Evolutionary conservation across 2,329 filamentous ascomycete species (phyloP).

Genomic region (Aureobasidium lini): DNA sequence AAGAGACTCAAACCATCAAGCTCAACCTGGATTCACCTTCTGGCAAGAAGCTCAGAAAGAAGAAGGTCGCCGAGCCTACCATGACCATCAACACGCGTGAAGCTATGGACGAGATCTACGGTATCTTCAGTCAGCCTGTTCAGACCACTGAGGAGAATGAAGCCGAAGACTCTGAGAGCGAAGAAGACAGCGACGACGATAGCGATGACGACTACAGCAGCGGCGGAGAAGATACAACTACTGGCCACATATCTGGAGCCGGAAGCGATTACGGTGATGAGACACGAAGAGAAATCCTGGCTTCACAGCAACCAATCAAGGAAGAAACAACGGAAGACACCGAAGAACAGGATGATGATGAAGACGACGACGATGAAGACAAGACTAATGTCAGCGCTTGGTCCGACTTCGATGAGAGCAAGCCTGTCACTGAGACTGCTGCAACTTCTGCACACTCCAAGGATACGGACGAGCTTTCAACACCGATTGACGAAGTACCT

Average conservation of each 20-base stretch:
- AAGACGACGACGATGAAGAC: conserved; percentile 29
- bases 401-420: conserved; percentile 77
- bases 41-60: conserved; percentile 73
- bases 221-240: conserved; percentile 71
- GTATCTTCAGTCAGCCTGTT: conserved; percentile 87
- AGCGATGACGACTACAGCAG: conserved; percentile 71
- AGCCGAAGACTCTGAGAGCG: conserved; percentile 51
- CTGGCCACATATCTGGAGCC: conserved; percentile 59
- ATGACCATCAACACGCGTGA: conserved; percentile 96
- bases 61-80: conserved; percentile 70
- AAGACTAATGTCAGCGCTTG: conserved; percentile 60
- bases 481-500: conserved; percentile 34
- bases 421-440: conserved; percentile 29
- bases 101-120: conserved; percentile 95
- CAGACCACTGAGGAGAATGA: conserved; percentile 39
- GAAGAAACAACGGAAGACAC: conserved; percentile 26
- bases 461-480: conserved; percentile 19
- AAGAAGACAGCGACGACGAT: conserved; percentile 59
- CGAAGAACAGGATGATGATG: conserved; percentile 27
- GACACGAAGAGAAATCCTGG: conserved; percentile 45
- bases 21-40: conserved; percentile 87
- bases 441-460: conserved; percentile 32
- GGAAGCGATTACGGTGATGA: conserved; percentile 61
- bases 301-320: conserved; percentile 22
- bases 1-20: conserved; percentile 93